These are phyloP conservation scores for Volvox reticuliferus DNA, from an alignment of 139 green algal genomes.

Conservation along the genomic window DNA sequence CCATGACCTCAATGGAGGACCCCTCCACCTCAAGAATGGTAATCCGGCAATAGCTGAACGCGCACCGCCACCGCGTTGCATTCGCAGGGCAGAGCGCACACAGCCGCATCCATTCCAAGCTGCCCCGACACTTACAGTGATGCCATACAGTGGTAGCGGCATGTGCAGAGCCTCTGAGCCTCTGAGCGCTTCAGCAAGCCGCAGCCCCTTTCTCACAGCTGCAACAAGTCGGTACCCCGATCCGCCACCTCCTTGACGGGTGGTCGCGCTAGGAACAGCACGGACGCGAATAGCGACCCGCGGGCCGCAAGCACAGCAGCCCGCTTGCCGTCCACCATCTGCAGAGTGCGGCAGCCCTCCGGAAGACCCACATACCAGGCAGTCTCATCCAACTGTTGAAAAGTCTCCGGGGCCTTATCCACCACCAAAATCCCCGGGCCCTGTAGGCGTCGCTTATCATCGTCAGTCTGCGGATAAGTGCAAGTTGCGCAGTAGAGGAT, in stretches of 20 bases:
- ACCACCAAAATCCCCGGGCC: conserved; percentile 80
- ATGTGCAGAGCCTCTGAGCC: no score
- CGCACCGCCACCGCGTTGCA: no score
- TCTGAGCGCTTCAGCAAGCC: background rate
- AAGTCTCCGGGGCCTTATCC: conserved; percentile 48
- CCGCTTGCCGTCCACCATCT: conserved; percentile 52
- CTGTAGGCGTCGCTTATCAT: conserved; percentile 67
- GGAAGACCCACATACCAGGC: conserved; percentile 64
- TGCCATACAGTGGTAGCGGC: no score
- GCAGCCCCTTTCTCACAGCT: background rate
- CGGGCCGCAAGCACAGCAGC: conserved; percentile 14
- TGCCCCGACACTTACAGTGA: no score
- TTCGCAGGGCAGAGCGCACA: no score
- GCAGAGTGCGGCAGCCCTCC: conserved; percentile 23
- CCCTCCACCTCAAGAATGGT: no score
- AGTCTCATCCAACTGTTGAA: conserved; percentile 15
- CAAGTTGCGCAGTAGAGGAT: no score
- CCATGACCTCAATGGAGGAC: no score
- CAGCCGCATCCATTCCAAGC: no score
- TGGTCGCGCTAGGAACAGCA: conserved; percentile 79
- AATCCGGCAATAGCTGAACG: no score
- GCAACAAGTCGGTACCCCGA: conserved; percentile 20
- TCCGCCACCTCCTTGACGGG: conserved; percentile 51
- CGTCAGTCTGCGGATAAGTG: conserved; percentile 61
- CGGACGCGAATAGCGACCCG: conserved; percentile 47